These are phyloP conservation scores for Neospermospora avenae DNA, from an alignment of 2,329 filamentous ascomycete genomes.

Conservation along the genomic window DNA sequence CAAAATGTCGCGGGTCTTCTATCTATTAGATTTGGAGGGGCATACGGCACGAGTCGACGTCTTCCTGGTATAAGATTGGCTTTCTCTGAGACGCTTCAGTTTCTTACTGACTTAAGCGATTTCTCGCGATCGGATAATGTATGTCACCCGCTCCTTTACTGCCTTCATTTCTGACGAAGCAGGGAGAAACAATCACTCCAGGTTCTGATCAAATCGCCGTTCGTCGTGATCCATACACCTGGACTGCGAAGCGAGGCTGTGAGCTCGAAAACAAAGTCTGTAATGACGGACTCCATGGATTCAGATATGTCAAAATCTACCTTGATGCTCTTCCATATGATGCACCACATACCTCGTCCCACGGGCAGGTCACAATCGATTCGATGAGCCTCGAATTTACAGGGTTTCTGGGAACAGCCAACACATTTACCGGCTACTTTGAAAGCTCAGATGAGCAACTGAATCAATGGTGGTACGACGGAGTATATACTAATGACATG, in stretches of 20 bases:
- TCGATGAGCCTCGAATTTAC: conserved; percentile 43
- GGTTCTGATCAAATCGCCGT: conserved; percentile 52
- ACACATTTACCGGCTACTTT: conserved; percentile 50
- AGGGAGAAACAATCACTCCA: conserved; percentile 40
- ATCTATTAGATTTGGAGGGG: conserved; percentile 41
- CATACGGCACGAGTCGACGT: conserved; percentile 34
- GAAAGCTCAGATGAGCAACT: conserved; percentile 48
- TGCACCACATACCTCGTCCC: conserved; percentile 42
- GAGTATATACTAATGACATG: conserved; percentile 50
- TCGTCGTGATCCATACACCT: conserved; percentile 40
- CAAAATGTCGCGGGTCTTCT: conserved; percentile 45
- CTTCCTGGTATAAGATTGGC: conserved; percentile 43
- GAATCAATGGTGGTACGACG: conserved; percentile 52
- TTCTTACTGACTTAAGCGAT: conserved; percentile 43
- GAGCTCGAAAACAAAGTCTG: conserved; percentile 44
- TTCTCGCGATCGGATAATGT: conserved; percentile 48
- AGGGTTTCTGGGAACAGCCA: conserved; percentile 45
- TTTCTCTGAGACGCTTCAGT: conserved; percentile 48
- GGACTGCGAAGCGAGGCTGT: conserved; percentile 45
- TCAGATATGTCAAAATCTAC: conserved; percentile 49
- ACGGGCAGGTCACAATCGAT: conserved; percentile 43
- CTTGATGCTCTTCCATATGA: conserved; percentile 44
- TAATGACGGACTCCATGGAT: conserved; percentile 50
- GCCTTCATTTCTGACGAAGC: conserved; percentile 6
- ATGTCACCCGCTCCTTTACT: conserved; percentile 14